Evolutionary conservation across 1,284 basidiomycete species (phyloP), one percentile per base, ranked within the genome.

Genomic region (Boletus sp.): DNA sequence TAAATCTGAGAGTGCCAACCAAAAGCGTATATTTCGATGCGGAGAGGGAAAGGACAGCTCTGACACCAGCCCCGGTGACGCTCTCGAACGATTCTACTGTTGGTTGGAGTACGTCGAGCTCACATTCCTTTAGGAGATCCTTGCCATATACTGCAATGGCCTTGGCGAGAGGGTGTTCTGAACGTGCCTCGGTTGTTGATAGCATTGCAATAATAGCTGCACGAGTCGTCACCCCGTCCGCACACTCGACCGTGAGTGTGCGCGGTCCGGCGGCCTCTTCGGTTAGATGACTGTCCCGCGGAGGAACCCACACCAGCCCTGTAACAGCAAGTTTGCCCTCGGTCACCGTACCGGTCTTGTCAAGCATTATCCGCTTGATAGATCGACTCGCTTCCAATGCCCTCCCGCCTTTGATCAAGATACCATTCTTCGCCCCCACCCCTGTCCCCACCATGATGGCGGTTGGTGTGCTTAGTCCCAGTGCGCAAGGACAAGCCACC

Each of bases 361-460:
- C 97, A 56, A 99, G 77, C 0, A 98, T 84, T 64, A 99, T 87
- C 37, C 85, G 82, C 68, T 85, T 85, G 67, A 99, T 88, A 52
- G 81, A 81, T 65, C 85, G 87, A 70, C 93, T 95, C 4, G 94
- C 94, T 72, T 99, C 97, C 44, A 99, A 79, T 2, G 97, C 95
- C 22, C 90, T 82, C 4, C 96, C 97, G 46, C 97, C 96, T 73
- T 99, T 99, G 84, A 99, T 98, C 50, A 99, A 78, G 62, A 99
- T 99, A 0, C 97, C 97, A 69, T 98, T 95, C 78, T 92, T 84
- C 13, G 97, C 97, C 2, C 97, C 97, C 55, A 99, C 89, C 0
- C 97, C 97, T 0, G 97, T 99, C 33, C 97, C 97, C 42, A 99
- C 97, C 97, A 99, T 99, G 74, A 99, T 96, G 1, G 97, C 97